Evolutionary conservation across 129 eudicot genomes (phyloP).

Genomic region (Pseudognaphalium luteoalbum): DNA sequence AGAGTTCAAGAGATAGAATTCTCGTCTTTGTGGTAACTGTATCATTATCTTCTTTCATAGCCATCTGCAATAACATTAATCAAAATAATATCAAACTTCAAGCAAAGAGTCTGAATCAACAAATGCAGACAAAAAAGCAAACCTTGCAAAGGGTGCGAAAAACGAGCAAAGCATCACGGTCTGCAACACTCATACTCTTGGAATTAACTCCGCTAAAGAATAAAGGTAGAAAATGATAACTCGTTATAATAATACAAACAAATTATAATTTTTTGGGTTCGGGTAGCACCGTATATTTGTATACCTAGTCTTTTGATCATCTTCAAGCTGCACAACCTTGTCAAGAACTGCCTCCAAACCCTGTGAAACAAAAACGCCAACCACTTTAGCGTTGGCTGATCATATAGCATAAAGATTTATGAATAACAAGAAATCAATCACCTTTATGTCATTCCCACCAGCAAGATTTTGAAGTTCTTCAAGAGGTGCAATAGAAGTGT

Average conservation of each 20-base stretch:
- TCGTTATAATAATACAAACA: background rate
- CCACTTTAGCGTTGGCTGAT: conserved; percentile 12
- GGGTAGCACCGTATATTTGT: background rate
- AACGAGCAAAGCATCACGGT: conserved; percentile 81
- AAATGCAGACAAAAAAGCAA: conserved; percentile 27
- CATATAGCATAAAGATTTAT: background rate
- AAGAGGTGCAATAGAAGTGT: conserved; percentile 58
- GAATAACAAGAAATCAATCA: conserved; percentile 15
- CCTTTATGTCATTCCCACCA: conserved; percentile 91
- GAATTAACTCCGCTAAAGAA: conserved; percentile 62
- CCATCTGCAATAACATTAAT: conserved; percentile 60
- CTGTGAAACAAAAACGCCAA: conserved; percentile 38
- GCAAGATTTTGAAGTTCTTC: conserved; percentile 91
- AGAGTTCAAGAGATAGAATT: conserved; percentile 81
- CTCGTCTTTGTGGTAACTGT: conserved; percentile 78
- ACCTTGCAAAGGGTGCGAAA: conserved; percentile 97
- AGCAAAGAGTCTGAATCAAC: conserved; percentile 1
- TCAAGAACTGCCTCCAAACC: conserved; percentile 96
- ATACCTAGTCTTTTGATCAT: conserved; percentile 31
- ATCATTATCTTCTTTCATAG: conserved; percentile 94
- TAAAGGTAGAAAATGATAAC: conserved; percentile 4
- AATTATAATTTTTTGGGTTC: background rate
- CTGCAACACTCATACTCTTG: conserved; percentile 70
- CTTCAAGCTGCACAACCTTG: conserved; percentile 59
- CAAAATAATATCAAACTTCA: conserved; percentile 11